Evolutionary conservation across 371 early-diverging fungal species (phyloP).

Genomic region (Haplosporangium sp.): DNA sequence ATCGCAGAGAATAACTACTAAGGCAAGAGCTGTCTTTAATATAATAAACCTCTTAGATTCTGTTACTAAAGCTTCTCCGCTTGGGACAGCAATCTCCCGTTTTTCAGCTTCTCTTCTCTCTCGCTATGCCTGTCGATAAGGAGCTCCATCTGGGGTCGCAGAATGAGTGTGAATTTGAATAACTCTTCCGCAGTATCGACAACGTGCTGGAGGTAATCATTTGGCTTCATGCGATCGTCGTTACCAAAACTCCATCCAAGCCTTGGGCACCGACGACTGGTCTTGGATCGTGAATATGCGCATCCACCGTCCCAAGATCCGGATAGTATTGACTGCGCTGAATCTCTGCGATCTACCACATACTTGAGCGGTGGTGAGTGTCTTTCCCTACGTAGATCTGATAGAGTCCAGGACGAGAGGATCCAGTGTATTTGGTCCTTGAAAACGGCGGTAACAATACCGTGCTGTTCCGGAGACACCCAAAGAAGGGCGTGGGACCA

Average conservation of each 20-base stretch:
- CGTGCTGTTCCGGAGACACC: conserved; percentile 60
- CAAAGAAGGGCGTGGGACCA: conserved; percentile 62
- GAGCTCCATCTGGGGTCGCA: conserved; percentile 52
- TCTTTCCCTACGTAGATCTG: conserved; percentile 56
- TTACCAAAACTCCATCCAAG: conserved; percentile 60
- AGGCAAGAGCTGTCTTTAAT: no score
- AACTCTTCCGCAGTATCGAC: conserved; percentile 60
- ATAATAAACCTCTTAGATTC: no score
- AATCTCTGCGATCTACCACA: conserved; percentile 60
- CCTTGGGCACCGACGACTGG: conserved; percentile 59
- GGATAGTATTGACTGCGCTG: conserved; percentile 57
- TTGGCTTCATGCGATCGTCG: conserved; percentile 54
- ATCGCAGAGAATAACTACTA: conserved; percentile 42
- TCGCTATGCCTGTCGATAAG: conserved; percentile 56
- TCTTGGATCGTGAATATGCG: conserved; percentile 61
- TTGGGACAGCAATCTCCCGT: conserved; percentile 49
- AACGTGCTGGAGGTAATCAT: conserved; percentile 54
- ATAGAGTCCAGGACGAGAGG: conserved; percentile 54
- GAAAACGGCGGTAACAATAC: conserved; percentile 56
- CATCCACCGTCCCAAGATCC: conserved; percentile 59
- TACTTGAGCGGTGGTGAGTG: conserved; percentile 58
- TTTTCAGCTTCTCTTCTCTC: conserved; percentile 53
- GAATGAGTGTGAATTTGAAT: conserved; percentile 53
- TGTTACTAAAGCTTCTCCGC: conserved; percentile 45
- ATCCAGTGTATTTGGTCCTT: conserved; percentile 61